Conservation (phyloP, 805 yeast species). For the Candida corydali region DNA sequence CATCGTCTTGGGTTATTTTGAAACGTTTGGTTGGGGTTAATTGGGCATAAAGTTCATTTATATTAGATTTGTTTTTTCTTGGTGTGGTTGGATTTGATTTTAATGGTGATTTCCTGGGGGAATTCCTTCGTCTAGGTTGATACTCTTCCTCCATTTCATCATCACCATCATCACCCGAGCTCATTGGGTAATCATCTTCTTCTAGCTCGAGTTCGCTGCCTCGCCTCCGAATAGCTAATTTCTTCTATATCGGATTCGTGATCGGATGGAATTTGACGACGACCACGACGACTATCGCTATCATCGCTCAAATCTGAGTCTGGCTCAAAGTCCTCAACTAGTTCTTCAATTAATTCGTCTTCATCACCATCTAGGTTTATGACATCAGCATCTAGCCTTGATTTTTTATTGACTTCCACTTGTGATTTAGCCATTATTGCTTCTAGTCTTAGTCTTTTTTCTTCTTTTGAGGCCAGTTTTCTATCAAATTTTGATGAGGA, state of each 20-base stretch:
- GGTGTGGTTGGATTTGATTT: conserved; percentile 11
- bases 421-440: conserved; percentile 6
- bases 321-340: conserved; percentile 19
- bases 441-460: conserved; percentile 1
- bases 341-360: conserved; percentile 15
- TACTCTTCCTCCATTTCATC: conserved; percentile 1
- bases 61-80: conserved; percentile 21
- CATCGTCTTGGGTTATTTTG: conserved; percentile 19
- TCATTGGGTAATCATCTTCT: neutral
- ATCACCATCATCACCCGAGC: conserved; percentile 5
- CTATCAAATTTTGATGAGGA: neutral
- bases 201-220: conserved; percentile 2
- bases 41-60: conserved; percentile 18
- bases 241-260: conserved; percentile 8
- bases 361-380: conserved; percentile 9
- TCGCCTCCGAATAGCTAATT: neutral
- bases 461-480: neutral
- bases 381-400: neutral
- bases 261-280: neutral
- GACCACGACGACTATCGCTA: neutral
- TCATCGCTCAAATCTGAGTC: conserved; percentile 5
- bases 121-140: conserved; percentile 4
- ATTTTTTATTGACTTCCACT: conserved; percentile 12
- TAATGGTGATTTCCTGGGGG: conserved; percentile 7
- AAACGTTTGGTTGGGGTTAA: conserved; percentile 21